phyloP scores from a whole-genome alignment of 352 stramenopile species.

The Hyaloperonospora arabidopsidis region DNA sequence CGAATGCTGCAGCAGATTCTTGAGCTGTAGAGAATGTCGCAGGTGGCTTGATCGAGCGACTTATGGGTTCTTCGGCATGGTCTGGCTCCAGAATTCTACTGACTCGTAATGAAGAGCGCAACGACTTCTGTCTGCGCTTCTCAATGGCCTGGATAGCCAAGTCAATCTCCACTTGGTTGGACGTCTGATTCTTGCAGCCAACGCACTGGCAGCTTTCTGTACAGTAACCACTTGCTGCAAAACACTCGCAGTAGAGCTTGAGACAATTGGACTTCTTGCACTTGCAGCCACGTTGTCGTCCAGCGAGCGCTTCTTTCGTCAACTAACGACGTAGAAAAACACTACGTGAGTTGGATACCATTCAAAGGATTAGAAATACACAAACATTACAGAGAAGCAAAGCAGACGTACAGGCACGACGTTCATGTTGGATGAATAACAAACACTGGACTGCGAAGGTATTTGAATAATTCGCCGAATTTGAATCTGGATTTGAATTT shows the following conservation, averaged over 20 bases:
- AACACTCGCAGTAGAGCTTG: slow-evolving; percentile 89
- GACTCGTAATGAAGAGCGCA: slow-evolving; percentile 26
- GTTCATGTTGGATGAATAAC: slow-evolving; percentile 10
- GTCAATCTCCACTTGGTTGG: slow-evolving; percentile 49
- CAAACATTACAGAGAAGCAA: neutral
- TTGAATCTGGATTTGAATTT: slow-evolving; percentile 37
- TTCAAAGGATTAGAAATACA: neutral
- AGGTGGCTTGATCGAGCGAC: slow-evolving; percentile 2
- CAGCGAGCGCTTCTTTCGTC: neutral
- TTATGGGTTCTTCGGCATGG: slow-evolving; percentile 1
- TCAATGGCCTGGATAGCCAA: slow-evolving; percentile 48
- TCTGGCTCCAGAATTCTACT: slow-evolving; percentile 12
- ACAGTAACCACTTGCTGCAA: slow-evolving; percentile 46
- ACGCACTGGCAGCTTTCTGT: slow-evolving; percentile 64
- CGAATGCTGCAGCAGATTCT: slow-evolving; percentile 19
- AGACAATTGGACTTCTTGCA: slow-evolving; percentile 96
- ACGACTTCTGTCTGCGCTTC: slow-evolving; percentile 44
- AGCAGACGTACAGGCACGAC: slow-evolving; percentile 13
- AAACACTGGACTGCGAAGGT: neutral
- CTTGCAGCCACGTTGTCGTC: slow-evolving; percentile 75
- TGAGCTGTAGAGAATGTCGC: slow-evolving; percentile 15
- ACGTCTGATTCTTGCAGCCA: slow-evolving; percentile 62
- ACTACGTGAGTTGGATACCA: slow-evolving; percentile 7
- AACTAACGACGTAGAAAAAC: slow-evolving; percentile 13
- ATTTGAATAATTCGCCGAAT: slow-evolving; percentile 18